A percentile compares a stretch with the other conserved stretches of the same genome.
phyloP scores from a whole-genome alignment of 495 filamentous ascomycete species.

The Haplographium delicatum region DNA sequence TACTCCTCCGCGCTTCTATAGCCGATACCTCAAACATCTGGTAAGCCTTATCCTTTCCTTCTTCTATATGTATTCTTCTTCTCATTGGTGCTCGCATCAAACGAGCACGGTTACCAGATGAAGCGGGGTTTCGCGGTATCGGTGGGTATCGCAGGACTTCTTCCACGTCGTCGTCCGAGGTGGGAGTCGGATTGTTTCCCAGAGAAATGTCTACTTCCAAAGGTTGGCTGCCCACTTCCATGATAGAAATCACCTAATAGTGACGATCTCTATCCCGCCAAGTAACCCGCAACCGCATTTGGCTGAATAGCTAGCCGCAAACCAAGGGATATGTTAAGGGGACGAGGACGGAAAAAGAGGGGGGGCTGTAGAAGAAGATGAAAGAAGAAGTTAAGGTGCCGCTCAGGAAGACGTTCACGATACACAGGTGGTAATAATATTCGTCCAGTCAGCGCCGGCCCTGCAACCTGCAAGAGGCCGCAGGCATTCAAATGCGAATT shows the following conservation, averaged over 20 bases:
- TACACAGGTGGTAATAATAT: too few species aligned
- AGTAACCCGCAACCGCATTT: conserved; percentile 7
- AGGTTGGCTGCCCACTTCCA: conserved; percentile 10
- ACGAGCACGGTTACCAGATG: background rate
- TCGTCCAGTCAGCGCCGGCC: conserved; percentile 1
- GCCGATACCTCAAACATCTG: conserved; percentile 15
- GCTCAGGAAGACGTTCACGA: conserved; percentile 12
- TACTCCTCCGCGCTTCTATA: conserved; percentile 11
- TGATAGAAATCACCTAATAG: background rate
- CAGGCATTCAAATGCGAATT: too few species aligned
- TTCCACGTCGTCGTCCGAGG: conserved; percentile 18
- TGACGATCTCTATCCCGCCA: background rate
- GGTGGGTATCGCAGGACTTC: conserved; percentile 14
- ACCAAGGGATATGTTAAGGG: background rate
- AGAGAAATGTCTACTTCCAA: conserved; percentile 4
- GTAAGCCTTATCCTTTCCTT: conserved; percentile 1
- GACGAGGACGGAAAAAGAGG: background rate
- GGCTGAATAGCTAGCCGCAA: too few species aligned
- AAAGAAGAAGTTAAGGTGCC: conserved; percentile 2
- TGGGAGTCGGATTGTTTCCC: conserved; percentile 8
- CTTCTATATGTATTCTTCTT: conserved; percentile 10
- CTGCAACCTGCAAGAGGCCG: too few species aligned
- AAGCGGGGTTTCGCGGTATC: background rate
- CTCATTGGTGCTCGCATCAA: conserved; percentile 9
- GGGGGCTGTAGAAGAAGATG: background rate